Percentiles rank a stretch among this genome's conserved stretches.
phyloP scores from a whole-genome alignment of 2,329 filamentous ascomycete species.

The Colletotrichum shisoi region DNA sequence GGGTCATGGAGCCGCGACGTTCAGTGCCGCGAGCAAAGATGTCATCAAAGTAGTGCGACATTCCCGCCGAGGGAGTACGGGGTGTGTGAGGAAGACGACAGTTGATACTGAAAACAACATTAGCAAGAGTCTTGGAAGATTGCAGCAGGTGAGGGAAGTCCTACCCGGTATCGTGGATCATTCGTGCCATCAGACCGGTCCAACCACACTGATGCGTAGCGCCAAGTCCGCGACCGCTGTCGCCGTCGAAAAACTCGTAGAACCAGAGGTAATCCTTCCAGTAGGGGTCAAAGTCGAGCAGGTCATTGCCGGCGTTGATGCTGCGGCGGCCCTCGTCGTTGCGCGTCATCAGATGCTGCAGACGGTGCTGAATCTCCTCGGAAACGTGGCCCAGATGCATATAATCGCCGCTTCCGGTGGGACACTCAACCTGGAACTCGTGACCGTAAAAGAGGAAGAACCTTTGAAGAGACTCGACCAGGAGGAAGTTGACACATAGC shows the following conservation, averaged over 20 bases:
- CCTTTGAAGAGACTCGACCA: slow-evolving; percentile 91
- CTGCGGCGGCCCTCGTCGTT: slow-evolving; percentile 86
- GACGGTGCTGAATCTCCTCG: slow-evolving; percentile 91
- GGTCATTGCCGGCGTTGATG: slow-evolving; percentile 84
- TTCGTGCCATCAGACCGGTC: slow-evolving; percentile 93
- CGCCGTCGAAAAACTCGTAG: slow-evolving; percentile 96
- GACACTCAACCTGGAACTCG: slow-evolving; percentile 88
- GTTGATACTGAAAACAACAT: slow-evolving; percentile 66
- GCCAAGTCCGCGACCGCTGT: slow-evolving; percentile 85
- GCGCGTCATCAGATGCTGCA: slow-evolving; percentile 89
- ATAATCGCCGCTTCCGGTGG: slow-evolving; percentile 88
- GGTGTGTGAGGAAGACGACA: slow-evolving; percentile 94
- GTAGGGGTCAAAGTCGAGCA: slow-evolving; percentile 87
- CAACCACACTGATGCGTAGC: slow-evolving; percentile 95
- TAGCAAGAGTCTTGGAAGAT: slow-evolving; percentile 1
- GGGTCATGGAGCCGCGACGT: slow-evolving; percentile 50
- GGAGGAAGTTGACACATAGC: slow-evolving; percentile 93
- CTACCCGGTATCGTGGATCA: slow-evolving; percentile 98
- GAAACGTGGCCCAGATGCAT: slow-evolving; percentile 97
- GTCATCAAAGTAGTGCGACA: slow-evolving; percentile 95
- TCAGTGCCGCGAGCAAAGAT: slow-evolving; percentile 69
- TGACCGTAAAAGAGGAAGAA: slow-evolving; percentile 97
- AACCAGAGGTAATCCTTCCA: slow-evolving; percentile 97
- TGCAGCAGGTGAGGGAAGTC: slow-evolving; percentile 45
- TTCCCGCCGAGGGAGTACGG: slow-evolving; percentile 81